phyloP scores from a whole-genome alignment of 108 stramenopile species.

The Conticribra weissflogii region DNA sequence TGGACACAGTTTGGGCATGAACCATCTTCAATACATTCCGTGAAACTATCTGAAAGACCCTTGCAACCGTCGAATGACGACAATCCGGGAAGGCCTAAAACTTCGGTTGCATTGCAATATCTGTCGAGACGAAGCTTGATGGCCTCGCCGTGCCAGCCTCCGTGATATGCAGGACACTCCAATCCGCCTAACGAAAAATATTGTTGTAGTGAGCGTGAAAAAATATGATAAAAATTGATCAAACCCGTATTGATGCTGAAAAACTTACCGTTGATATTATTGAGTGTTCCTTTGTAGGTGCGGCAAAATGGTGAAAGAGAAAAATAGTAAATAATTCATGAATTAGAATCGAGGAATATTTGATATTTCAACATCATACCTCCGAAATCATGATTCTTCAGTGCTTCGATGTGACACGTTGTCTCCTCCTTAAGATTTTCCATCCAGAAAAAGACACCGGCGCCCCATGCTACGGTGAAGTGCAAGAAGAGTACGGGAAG shows the following conservation, averaged over 20 bases:
- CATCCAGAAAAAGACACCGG: conserved; percentile 51
- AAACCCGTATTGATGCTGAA: no score
- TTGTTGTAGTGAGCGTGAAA: no score
- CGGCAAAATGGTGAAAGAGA: no score
- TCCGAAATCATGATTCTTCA: conserved; percentile 44
- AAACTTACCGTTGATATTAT: conserved; percentile 46
- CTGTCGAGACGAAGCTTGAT: conserved; percentile 50
- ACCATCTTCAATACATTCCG: conserved; percentile 47
- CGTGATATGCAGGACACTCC: conserved; percentile 52
- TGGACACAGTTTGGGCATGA: conserved; percentile 39
- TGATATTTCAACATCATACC: no score
- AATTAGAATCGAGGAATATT: no score
- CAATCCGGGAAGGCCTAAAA: conserved; percentile 36
- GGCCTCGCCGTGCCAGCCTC: conserved; percentile 51
- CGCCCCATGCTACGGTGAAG: conserved; percentile 23
- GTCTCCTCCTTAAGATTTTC: conserved; percentile 52
- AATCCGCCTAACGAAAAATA: background rate
- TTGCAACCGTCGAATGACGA: conserved; percentile 41
- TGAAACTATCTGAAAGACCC: conserved; percentile 32
- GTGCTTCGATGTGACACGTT: conserved; percentile 49
- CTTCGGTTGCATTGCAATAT: conserved; percentile 41
- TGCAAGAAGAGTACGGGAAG: background rate
- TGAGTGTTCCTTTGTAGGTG: no score
- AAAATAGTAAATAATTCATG: no score
- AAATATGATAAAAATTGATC: no score